Conservation (phyloP, 2,329 filamentous ascomycete genomes). For the Verticillium albo-atrum region DNA sequence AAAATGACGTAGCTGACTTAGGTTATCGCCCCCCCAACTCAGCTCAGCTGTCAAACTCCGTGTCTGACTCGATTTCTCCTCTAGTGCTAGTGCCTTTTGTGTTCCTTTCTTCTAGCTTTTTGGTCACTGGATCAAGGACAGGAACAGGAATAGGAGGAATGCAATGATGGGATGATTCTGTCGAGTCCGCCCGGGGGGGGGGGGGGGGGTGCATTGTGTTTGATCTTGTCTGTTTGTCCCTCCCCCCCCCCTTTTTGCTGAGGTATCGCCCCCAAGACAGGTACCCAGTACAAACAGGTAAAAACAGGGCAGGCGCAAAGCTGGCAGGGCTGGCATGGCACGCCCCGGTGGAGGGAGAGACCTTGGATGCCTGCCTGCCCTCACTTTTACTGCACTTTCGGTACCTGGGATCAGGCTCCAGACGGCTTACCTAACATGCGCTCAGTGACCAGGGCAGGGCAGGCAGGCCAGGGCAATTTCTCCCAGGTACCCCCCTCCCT, state of each 20-base stretch:
- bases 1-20: neutral
- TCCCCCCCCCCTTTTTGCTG: neutral
- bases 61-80: neutral
- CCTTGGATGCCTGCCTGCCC: neutral
- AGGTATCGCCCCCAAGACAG: neutral
- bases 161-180: neutral
- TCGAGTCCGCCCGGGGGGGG: neutral
- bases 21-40: neutral
- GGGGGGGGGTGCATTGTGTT: too few species aligned
- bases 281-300: neutral
- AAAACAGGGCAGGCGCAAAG: neutral
- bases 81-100: neutral
- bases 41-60: neutral
- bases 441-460: neutral
- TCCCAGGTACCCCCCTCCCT: neutral
- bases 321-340: neutral
- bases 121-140: neutral
- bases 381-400: neutral
- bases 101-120: neutral
- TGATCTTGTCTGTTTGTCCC: too few species aligned
- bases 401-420: too few species aligned
- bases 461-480: neutral
- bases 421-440: neutral
- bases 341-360: neutral
- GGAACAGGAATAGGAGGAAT: neutral